phyloP scores from a whole-genome alignment of 192 early-diverging fungal genomes.

The Phycomyces nitens region DNA sequence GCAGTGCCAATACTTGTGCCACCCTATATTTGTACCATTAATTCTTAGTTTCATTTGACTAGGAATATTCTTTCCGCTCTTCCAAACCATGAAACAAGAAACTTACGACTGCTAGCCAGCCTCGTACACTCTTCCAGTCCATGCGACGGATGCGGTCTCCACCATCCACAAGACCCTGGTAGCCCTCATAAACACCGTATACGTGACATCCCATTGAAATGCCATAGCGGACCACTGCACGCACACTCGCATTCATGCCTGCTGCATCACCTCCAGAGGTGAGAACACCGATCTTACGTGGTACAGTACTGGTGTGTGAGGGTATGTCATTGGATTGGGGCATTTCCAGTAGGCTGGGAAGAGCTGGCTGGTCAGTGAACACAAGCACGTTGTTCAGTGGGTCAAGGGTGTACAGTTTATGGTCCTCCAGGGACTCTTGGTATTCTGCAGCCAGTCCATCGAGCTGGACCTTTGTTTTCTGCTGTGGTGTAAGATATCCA shows the following conservation, averaged over 20 bases:
- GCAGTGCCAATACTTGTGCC: conserved; percentile 96
- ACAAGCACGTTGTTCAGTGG: conserved; percentile 78
- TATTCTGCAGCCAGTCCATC: not conserved
- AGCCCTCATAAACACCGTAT: conserved; percentile 93
- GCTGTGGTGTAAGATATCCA: conserved; percentile 41
- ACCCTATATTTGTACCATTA: too few relatives aligned
- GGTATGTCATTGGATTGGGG: too few relatives aligned
- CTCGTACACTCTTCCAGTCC: conserved; percentile 89
- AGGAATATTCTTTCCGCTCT: too few relatives aligned
- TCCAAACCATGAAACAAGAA: not conserved
- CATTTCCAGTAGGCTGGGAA: conserved; percentile 43
- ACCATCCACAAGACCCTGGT: conserved; percentile 94
- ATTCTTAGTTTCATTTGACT: too few relatives aligned
- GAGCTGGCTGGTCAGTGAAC: conserved; percentile 55
- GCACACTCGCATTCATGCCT: conserved; percentile 97
- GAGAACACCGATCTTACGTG: conserved; percentile 79
- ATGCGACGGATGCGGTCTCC: conserved; percentile 81
- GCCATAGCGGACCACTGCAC: conserved; percentile 85
- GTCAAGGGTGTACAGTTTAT: conserved; percentile 57
- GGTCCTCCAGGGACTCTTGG: not conserved
- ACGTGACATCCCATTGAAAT: conserved; percentile 79
- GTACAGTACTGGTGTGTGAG: too few relatives aligned
- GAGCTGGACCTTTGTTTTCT: conserved; percentile 9
- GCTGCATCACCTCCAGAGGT: conserved; percentile 94
- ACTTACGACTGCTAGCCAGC: conserved; percentile 69